Evolutionary conservation across 768 basidiomycete species (phyloP), one percentile per base, ranked within the genome.

Genomic region (Fomitopsis pulvina): DNA sequence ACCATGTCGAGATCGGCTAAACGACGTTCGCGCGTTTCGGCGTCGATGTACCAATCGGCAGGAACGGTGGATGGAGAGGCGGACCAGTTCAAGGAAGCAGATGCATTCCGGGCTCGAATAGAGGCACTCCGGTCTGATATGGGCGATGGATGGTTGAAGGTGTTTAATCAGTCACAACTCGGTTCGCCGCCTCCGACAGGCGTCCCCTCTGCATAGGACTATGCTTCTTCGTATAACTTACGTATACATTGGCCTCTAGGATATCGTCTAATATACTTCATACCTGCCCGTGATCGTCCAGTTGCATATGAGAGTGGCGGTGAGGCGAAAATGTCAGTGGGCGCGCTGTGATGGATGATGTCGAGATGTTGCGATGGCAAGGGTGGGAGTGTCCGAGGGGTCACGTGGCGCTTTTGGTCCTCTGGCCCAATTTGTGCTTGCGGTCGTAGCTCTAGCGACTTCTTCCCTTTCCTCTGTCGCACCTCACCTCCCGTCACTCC

Each of bases 141-240:
- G 75, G 92, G 92, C 2, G 92, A 93, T 21, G 81, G 83, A 9
- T 94, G 89, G 90, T 60, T 94, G 60, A 87, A 85, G 65, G 88
- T 92, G 28, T 83, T 87, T 59, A 87, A 80, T 52, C 84, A 87
- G 69, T 81, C 80, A 29, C 75, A 75, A 28, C 47, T 64, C 47
- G 54, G 53, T 21, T 64, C 63, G 22, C 56, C 59, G n/a, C 40
- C 56, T 20, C 34, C 34, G 7, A 37, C 34, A 4, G 52, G 52
- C 21, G 48, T 53, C 12, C 21, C 47, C 8, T 53, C 46, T 4
- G 52, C 48, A 44, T 53, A 43, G 21, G 20, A 38, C 10, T 21
- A 40, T 18, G 18, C 10, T 41, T 41, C 25, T 48, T 25, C 16
- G 22, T 48, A 4, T 4, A 18, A 26, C 21, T 26, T 40, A 21